phyloP scores from a whole-genome alignment of 164 flowering plant species.

The Dillenia suffruticosa region DNA sequence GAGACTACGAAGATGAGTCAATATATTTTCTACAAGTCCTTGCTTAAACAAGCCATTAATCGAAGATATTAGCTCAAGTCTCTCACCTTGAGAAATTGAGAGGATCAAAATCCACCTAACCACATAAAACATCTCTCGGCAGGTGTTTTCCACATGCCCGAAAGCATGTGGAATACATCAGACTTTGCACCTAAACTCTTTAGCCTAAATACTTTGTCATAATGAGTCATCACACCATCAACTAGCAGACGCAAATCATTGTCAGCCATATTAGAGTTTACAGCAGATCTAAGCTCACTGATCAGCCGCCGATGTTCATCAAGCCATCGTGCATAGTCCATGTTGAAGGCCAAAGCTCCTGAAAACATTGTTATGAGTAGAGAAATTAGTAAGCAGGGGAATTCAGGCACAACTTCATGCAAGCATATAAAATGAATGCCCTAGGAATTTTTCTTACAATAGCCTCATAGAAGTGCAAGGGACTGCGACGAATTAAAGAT shows the following conservation, averaged over 20 bases:
- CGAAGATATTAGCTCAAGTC: not conserved
- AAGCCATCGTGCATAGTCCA: constrained; percentile 84
- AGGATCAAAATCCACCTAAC: constrained; percentile 91
- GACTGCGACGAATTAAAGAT: too few species aligned
- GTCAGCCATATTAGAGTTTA: constrained; percentile 58
- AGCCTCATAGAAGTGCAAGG: too few species aligned
- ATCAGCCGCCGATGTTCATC: constrained; percentile 78
- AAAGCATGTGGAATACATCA: constrained; percentile 87
- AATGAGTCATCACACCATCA: constrained; percentile 72
- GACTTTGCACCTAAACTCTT: constrained; percentile 64
- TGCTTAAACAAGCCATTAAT: not conserved
- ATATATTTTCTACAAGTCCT: too few species aligned
- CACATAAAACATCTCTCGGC: constrained; percentile 93
- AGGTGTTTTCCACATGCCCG: constrained; percentile 95
- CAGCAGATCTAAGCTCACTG: constrained; percentile 65
- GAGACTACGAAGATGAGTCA: too few species aligned
- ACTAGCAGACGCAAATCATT: constrained; percentile 60
- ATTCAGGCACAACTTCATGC: too few species aligned
- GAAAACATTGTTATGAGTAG: constrained; percentile 10
- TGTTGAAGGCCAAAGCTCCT: constrained; percentile 76
- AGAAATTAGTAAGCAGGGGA: not conserved
- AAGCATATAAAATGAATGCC: too few species aligned
- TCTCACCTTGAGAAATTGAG: constrained; percentile 81
- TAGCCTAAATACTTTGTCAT: constrained; percentile 64
- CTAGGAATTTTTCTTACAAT: too few species aligned